These are phyloP conservation scores for Trametes cubensis DNA, from an alignment of 768 basidiomycete species.

Conservation along the genomic window DNA sequence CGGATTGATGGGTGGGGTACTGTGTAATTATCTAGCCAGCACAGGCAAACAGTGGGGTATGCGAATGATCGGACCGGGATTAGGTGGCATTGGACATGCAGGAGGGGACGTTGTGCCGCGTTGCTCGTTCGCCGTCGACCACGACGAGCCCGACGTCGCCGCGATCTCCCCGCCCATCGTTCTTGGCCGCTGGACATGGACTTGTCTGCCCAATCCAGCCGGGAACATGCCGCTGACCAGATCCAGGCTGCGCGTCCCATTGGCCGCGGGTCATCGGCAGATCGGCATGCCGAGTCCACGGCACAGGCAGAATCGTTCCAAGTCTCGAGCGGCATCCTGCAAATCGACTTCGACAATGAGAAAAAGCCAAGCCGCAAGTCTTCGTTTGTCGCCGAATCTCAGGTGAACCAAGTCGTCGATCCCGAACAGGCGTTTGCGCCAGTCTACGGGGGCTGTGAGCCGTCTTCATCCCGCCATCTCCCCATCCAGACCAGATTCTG, in stretches of 20 bases:
- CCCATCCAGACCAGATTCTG: not conserved
- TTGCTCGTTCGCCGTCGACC: conserved; percentile 11
- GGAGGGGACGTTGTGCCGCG: not conserved
- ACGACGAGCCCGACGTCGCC: conserved; percentile 16
- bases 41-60: no score
- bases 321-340: conserved; percentile 19
- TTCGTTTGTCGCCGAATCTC: conserved; percentile 17
- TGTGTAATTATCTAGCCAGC: not conserved
- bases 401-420: not conserved
- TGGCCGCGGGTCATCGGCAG: conserved; percentile 22
- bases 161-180: not conserved
- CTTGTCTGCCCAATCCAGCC: conserved; percentile 17
- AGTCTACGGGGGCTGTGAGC: conserved; percentile 16
- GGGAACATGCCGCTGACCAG: conserved; percentile 16
- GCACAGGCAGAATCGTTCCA: conserved; percentile 15
- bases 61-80: conserved; percentile 10
- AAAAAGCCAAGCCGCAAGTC: conserved; percentile 20
- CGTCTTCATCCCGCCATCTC: not conserved
- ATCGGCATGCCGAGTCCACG: conserved; percentile 22
- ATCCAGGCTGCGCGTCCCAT: conserved; percentile 18
- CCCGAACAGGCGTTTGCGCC: not conserved
- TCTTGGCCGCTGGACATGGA: conserved; percentile 8
- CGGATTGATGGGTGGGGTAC: not conserved
- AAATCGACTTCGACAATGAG: conserved; percentile 11
- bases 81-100: not conserved